Conservation (phyloP, 2,329 filamentous ascomycete species). For the Verticillium dahliae region DNA sequence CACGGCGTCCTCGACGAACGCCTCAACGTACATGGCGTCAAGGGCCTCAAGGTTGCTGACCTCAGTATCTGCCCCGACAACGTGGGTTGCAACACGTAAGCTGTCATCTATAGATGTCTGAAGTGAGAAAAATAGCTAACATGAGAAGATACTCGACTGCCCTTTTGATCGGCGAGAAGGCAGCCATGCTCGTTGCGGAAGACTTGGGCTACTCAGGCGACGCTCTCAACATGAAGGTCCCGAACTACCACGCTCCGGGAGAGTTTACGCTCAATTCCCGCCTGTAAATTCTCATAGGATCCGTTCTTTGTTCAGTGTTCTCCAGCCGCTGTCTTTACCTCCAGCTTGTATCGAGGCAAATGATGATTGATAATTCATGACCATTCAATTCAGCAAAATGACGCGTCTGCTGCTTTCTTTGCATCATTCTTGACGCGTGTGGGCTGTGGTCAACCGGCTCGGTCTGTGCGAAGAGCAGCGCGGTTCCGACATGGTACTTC, state of each 20-base stretch:
- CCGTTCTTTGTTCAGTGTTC: not conserved
- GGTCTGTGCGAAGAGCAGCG: too few species aligned
- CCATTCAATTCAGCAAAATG: too few species aligned
- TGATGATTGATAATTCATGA: too few species aligned
- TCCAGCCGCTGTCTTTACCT: not conserved
- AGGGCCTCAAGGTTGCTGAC: slow-evolving; percentile 72
- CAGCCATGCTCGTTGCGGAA: slow-evolving; percentile 61
- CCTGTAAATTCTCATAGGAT: slow-evolving; percentile 21
- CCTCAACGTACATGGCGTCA: slow-evolving; percentile 70
- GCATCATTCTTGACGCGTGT: too few species aligned
- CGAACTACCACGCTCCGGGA: slow-evolving; percentile 52
- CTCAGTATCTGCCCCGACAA: slow-evolving; percentile 73
- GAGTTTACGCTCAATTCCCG: slow-evolving; percentile 33
- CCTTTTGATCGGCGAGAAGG: slow-evolving; percentile 71
- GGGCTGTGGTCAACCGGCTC: too few species aligned
- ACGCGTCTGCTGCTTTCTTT: too few species aligned
- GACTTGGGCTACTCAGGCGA: slow-evolving; percentile 68
- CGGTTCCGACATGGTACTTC: too few species aligned
- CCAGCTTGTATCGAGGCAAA: not conserved
- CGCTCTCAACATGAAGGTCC: slow-evolving; percentile 72
- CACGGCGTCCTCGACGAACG: slow-evolving; percentile 73
- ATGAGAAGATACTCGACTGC: slow-evolving; percentile 56
- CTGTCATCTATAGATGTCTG: slow-evolving; percentile 11
- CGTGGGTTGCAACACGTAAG: slow-evolving; percentile 61
- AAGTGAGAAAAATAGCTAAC: slow-evolving; percentile 4